These are phyloP conservation scores for Moesziomyces globuligerus DNA, from an alignment of 1,284 basidiomycete species.

Conservation along the genomic window DNA sequence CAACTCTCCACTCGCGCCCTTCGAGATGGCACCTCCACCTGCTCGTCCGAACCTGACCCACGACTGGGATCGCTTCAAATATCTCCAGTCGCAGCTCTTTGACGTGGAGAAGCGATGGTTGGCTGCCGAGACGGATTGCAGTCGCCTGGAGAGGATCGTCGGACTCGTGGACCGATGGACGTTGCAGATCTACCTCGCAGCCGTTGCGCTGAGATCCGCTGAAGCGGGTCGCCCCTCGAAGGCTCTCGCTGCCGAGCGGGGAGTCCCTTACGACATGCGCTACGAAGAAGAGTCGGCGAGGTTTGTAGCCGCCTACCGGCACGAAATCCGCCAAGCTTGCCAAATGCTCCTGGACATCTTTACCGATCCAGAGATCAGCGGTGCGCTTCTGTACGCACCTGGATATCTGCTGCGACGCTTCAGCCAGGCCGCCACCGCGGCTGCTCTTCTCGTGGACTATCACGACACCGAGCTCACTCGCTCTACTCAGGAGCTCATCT, in stretches of 20 bases:
- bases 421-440: conserved; percentile 18
- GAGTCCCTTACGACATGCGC: conserved; percentile 15
- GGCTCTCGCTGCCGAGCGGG: conserved; percentile 10
- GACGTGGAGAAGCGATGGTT: conserved; percentile 43
- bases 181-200: conserved; percentile 31
- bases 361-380: conserved; percentile 42
- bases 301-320: conserved; percentile 34
- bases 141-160: conserved; percentile 38
- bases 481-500: conserved; percentile 36
- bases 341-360: conserved; percentile 46
- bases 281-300: conserved; percentile 36
- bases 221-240: conserved; percentile 22
- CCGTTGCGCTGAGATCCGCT: conserved; percentile 26
- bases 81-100: conserved; percentile 35
- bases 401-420: conserved; percentile 39
- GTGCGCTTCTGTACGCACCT: conserved; percentile 37
- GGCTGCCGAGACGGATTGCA: conserved; percentile 35
- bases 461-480: conserved; percentile 28
- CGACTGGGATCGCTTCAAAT: conserved; percentile 49
- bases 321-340: conserved; percentile 33
- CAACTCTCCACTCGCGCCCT: conserved; percentile 22
- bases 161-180: conserved; percentile 41
- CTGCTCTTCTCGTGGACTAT: conserved; percentile 26
- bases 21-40: conserved; percentile 12
- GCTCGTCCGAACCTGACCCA: conserved; percentile 27